Evolutionary conservation across 2,329 filamentous ascomycete species (phyloP).

Genomic region (Magnaporthiopsis incrustans): DNA sequence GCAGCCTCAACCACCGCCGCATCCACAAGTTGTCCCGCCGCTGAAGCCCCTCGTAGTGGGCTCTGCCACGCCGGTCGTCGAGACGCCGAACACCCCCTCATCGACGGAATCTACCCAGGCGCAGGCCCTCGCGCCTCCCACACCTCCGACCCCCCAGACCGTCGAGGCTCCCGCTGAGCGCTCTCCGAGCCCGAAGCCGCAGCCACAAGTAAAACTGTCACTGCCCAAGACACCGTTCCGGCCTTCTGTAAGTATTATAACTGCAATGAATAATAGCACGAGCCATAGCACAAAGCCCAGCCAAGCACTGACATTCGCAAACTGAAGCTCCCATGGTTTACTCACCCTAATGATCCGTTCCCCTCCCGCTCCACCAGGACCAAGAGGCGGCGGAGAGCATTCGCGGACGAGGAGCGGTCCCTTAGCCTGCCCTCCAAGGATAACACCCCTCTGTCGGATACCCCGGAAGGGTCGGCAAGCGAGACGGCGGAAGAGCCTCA

Average conservation of each 20-base stretch:
- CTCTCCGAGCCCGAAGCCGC: conserved; percentile 7
- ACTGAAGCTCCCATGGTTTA: conserved; percentile 49
- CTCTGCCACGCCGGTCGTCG: neutral
- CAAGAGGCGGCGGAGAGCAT: conserved; percentile 31
- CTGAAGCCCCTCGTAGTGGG: neutral
- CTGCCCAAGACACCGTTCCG: conserved; percentile 28
- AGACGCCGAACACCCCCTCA: conserved; percentile 40
- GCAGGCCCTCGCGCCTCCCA: conserved; percentile 25
- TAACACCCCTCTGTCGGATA: conserved; percentile 21
- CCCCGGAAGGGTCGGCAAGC: conserved; percentile 14
- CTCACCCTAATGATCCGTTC: conserved; percentile 41
- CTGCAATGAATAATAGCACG: conserved; percentile 1
- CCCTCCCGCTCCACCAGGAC: conserved; percentile 33
- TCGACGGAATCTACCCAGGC: conserved; percentile 40
- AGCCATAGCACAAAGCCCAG: too few species aligned
- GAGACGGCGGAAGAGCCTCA: neutral
- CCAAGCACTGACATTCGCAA: conserved; percentile 19
- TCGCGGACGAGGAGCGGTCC: conserved; percentile 25
- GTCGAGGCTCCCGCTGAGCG: conserved; percentile 6
- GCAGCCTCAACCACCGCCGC: neutral
- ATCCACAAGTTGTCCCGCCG: conserved; percentile 1
- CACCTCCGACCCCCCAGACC: conserved; percentile 38
- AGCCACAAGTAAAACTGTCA: conserved; percentile 7
- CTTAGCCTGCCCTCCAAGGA: conserved; percentile 35
- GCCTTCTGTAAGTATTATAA: conserved; percentile 38